Conservation (phyloP, 805 yeast genomes). For the Vanderwaltozyma tropicalis region DNA sequence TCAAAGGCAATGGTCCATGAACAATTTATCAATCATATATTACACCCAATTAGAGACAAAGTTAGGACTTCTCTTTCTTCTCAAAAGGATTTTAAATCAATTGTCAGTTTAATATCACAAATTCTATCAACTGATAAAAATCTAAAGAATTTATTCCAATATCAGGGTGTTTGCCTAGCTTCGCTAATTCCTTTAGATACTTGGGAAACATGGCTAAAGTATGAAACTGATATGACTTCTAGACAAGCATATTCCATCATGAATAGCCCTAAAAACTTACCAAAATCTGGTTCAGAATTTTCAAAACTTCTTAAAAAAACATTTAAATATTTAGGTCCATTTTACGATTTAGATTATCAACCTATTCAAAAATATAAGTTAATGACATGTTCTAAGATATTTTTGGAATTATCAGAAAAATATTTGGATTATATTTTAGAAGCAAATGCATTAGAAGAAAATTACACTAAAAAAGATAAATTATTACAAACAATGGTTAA, state of each 20-base stretch:
- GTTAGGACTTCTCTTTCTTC: conserved; percentile 27
- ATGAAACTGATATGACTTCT: conserved; percentile 37
- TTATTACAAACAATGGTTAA: conserved; percentile 19
- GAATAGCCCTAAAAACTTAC: conserved; percentile 13
- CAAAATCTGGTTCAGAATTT: conserved; percentile 28
- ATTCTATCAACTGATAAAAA: conserved; percentile 31
- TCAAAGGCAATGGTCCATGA: conserved; percentile 29
- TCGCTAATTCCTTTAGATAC: conserved; percentile 21
- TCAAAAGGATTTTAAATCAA: conserved; percentile 32
- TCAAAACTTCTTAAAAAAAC: conserved; percentile 39
- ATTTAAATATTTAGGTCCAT: conserved; percentile 29
- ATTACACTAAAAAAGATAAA: conserved; percentile 17
- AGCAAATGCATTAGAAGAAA: conserved; percentile 12
- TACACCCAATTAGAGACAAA: conserved; percentile 37
- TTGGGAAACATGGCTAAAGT: conserved; percentile 37
- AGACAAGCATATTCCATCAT: conserved; percentile 38
- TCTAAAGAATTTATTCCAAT: conserved; percentile 32
- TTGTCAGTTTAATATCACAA: conserved; percentile 31
- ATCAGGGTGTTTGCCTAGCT: conserved; percentile 31
- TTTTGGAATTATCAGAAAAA: conserved; percentile 15
- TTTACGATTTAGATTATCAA: conserved; percentile 22
- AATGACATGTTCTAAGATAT: conserved; percentile 20
- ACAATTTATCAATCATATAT: conserved; percentile 29
- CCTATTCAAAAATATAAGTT: conserved; percentile 17
- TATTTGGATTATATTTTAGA: conserved; percentile 17